Evolutionary conservation across 352 stramenopile genomes (phyloP), one percentile per base, ranked within the genome.

Genomic region (Pythium monospermum): DNA sequence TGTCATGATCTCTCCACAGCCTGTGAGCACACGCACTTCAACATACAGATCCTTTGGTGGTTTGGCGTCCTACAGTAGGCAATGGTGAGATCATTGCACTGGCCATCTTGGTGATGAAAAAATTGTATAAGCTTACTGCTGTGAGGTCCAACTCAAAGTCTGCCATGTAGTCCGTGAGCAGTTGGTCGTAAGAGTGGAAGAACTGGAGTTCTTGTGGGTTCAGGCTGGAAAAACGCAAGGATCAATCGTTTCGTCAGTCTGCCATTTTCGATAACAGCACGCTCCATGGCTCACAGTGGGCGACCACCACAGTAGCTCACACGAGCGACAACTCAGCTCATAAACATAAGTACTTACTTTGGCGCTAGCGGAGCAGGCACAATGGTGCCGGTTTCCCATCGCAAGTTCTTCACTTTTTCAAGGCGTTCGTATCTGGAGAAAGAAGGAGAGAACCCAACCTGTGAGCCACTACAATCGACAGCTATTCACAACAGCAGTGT

Each of bases 1-100:
- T 13, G 87, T 96, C 74, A 96, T 94, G 53, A 96, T 80, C 60
- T 96, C 88, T 44, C 83, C 84, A 48, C 84, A 95, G 61, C 94
- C 83, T 41, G 80, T 73, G 54, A 96, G 63, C 36, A 95, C 85
- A 47, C 86, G 85, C 43, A 97, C 86, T 66, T 96, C 83, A 12
- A 96, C 72, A 57, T 87, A 95, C 57, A 97, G 73, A 45, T 97
- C 87, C 69, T 95, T 95, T 6, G 88, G 88, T 19, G 88, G 88
- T 46, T 91, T 83, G 52, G 79, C 62, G 60, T 92, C 83, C 83
- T 94, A 37, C n/a, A n/a, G n/a, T n/a, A n/a, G n/a, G n/a, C n/a
- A n/a, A n/a, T n/a, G n/a, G n/a, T n/a, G n/a, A n/a, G n/a, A n/a
- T n/a, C n/a, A n/a, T n/a, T n/a, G n/a, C n/a, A n/a, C n/a, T n/a